Evolutionary conservation across 2,329 filamentous ascomycete species (phyloP), one percentile per base, ranked within the genome.

Genomic region (Penicillium sp.): DNA sequence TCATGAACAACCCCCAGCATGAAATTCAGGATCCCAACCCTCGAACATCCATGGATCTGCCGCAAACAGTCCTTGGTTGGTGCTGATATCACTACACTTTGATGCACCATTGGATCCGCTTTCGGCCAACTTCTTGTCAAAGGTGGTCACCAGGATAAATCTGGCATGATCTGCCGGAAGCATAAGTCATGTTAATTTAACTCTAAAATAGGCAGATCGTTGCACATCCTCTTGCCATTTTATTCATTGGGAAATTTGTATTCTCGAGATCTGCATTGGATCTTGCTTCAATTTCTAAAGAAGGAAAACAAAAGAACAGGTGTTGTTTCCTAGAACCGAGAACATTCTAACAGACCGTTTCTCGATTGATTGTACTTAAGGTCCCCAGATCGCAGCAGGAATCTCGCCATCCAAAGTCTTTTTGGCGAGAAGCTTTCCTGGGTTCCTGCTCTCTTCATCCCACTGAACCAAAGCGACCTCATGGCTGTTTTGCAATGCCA

Each of bases 391-490:
- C 13, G 48, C 60, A 27, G 51, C 25, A 6, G 57, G 55, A 46
- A 64, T 51, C 10, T 62, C 34, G 0, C 62, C 62, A 33, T 59
- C 54, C 34, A 62, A 39, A 4, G 16, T 45, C 29, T 51, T 51
- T 19, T 52, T 31, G 0, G 51, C 49, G 2, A 59, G 23, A n/a
- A 64, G 53, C 16, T 36, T 52, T 3, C 82, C 82, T 15, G 90
- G 75, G 65, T 77, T 66, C 6, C 87, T 88, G 0, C 80, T 83
- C 50, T 68, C 60, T 6, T 80, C 74, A 70, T 90, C 79, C 15
- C 88, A 80, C 63, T 75, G 70, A 47, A 87, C 81, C 27, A 91
- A 68, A 10, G 81, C 82, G 4, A 89, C 82, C 27, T 80, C 81
- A 40, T 78, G 74, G 57, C 83, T 83, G 10, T 72, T 72, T 70